Base-by-base conservation (phyloP, 164 flowering plant species). In the Paratinospora sagittata region DNA sequence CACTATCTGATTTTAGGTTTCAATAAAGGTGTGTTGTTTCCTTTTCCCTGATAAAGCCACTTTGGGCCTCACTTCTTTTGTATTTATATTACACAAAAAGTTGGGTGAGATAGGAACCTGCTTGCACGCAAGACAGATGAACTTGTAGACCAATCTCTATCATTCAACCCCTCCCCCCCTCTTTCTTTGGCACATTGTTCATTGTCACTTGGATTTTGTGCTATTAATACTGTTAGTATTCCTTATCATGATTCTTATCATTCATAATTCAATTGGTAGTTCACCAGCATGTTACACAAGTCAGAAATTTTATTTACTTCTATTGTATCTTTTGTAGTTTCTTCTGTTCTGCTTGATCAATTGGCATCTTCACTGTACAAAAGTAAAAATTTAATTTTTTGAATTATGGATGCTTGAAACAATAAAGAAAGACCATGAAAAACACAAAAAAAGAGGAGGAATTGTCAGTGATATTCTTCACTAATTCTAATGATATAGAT, bases 11-110 rank as follows among this genome's bases (percentile, higher is more conserved):
- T 52, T 52, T 52, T 52, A 52, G 58, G 58, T 52, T 52, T 52
- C 58, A 52, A 52, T 52, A 52, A 52, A 52, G 58, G n/a, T 52
- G 19, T 52, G 58, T 17, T 16, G 16, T 52, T 52, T 52, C 58
- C 58, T 52, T 52, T 52, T 52, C 58, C 58, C 58, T 16, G 58
- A 52, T 52, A 52, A 52, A 52, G 58, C 58, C 58, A 52, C 58
- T 52, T 52, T 52, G 58, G 58, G 58, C 58, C 58, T 52, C 58
- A 43, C 49, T 16, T 52, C 58, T 52, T 52, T 49, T 49, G 16
- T 49, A 49, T 49, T 49, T 49, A 17, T 49, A 52, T 52, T 52
- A n/a, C 16, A 52, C 58, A 16, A 52, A 52, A 52, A 52, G 58
- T 52, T 52, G 1, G 21, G 58, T 52, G 58, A 52, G 58, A 52